Evolutionary conservation across 108 stramenopile species (phyloP), one percentile per base, ranked within the genome.

Genomic region (Parmales sp.): DNA sequence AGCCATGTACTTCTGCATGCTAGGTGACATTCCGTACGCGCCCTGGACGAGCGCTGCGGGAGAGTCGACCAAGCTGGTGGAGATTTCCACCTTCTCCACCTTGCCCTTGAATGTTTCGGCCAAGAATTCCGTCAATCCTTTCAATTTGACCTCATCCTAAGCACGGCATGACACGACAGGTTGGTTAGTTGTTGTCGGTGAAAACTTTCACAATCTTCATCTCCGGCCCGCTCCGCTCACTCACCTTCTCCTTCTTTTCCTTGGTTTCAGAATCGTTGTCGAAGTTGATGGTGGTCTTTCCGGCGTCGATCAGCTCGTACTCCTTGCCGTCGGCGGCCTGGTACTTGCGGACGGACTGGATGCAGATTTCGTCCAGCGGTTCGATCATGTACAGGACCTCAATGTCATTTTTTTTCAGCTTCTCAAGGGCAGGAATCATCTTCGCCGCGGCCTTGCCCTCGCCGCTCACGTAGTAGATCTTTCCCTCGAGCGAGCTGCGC

Each of bases 1-100:
- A 20, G 73, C 63, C 94, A 96, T 95, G 89, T 96, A 97, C n/a
- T 90, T 79, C 66, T 95, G 94, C 97, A 98, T 98, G 44, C 84
- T 95, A 34, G 97, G 95, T 64, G 88, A 90, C 86, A 96, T 89
- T 39, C 97, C 97, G 71, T 95, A 98, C 0, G 94, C 93, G 37
- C 90, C 87, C 77, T 96, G 93, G 1, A 95, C 94, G 39, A 96
- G 68, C 6, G 89, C 92, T 22, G 94, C 95, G 1, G 97, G 95
- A 9, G 90, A 90, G 39, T 86, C 85, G 1, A 81, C 80, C 1
- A 98, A 85, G 38, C 90, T 73, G 63, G 78, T 78, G 2, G 91
- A 92, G 23, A 95, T 86, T 26, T 84, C 81, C 1, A 96, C 97
- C 73, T 92, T 90, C 65, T 89, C 78, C 8, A 97, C 92, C 73